Percentiles rank a stretch among this genome's conserved stretches.
phyloP scores from a whole-genome alignment of 2,329 filamentous ascomycete species.

The Juglanconis oblonga region DNA sequence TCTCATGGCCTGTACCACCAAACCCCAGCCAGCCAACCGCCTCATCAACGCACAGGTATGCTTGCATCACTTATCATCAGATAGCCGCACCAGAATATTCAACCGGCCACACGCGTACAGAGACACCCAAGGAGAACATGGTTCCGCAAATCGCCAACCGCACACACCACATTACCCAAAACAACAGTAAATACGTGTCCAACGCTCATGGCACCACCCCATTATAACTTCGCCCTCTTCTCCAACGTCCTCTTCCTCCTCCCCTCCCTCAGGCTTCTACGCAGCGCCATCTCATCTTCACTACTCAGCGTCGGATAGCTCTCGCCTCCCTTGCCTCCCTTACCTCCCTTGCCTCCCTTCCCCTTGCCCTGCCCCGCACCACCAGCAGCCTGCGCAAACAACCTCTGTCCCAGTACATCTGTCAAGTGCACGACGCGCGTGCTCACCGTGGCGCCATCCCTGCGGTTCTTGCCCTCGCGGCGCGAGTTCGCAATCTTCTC shows the following conservation, averaged over 20 bases:
- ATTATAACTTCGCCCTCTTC: slow-evolving; percentile 48
- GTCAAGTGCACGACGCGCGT: slow-evolving; percentile 75
- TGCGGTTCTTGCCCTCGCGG: slow-evolving; percentile 89
- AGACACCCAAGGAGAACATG: neutral
- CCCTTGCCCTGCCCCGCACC: slow-evolving; percentile 30
- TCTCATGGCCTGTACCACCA: too few relatives aligned
- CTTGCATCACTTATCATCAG: neutral
- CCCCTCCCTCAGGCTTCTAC: slow-evolving; percentile 42
- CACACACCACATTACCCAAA: neutral
- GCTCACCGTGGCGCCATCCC: slow-evolving; percentile 88
- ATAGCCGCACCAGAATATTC: neutral
- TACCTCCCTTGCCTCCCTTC: slow-evolving; percentile 30
- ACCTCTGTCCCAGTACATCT: slow-evolving; percentile 65
- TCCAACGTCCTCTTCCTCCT: slow-evolving; percentile 48
- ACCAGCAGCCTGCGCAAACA: slow-evolving; percentile 61
- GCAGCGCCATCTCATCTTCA: slow-evolving; percentile 47
- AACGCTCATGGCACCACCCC: neutral
- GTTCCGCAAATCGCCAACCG: too few relatives aligned
- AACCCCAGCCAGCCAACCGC: too few relatives aligned
- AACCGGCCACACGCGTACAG: neutral
- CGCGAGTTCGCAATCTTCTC: slow-evolving; percentile 80
- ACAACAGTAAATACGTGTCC: neutral
- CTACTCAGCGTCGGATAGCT: slow-evolving; percentile 39
- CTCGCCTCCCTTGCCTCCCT: slow-evolving; percentile 30
- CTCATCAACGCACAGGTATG: too few relatives aligned